Percentiles rank a stretch among this genome's conserved stretches.
Conservation (phyloP, 257 asterid species). For the Lycium barbarum region DNA sequence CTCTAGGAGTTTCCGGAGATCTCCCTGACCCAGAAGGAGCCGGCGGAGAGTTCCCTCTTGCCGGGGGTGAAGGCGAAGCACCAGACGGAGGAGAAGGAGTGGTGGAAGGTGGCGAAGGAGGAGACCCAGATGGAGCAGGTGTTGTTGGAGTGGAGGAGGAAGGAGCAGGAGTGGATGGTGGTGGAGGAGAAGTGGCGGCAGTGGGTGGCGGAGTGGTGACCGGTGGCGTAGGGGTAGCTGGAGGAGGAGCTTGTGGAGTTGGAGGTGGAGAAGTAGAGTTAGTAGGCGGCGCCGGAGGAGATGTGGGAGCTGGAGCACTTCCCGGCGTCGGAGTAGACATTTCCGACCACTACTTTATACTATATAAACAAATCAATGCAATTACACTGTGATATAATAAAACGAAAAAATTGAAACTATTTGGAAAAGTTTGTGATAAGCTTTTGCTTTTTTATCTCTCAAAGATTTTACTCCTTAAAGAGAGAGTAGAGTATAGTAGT, state of each 20-base stretch:
- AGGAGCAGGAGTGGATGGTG: slow-evolving; percentile 48
- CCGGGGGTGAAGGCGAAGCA: slow-evolving; percentile 40
- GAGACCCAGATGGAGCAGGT: slow-evolving; percentile 31
- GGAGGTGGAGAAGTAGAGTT: slow-evolving; percentile 53
- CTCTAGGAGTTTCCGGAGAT: slow-evolving; percentile 25
- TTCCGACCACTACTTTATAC: neutral
- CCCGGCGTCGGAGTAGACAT: slow-evolving; percentile 65
- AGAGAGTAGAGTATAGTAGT: neutral
- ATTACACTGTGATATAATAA: neutral
- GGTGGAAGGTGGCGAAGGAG: slow-evolving; percentile 38
- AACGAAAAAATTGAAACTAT: neutral
- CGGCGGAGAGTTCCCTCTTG: slow-evolving; percentile 41
- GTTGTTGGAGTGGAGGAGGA: slow-evolving; percentile 43
- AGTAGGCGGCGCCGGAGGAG: slow-evolving; percentile 45
- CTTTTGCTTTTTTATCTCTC: neutral
- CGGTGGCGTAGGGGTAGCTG: slow-evolving; percentile 49
- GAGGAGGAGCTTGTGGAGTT: slow-evolving; percentile 50
- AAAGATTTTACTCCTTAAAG: neutral
- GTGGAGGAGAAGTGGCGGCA: slow-evolving; percentile 37
- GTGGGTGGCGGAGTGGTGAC: slow-evolving; percentile 46
- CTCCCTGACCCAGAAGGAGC: slow-evolving; percentile 36
- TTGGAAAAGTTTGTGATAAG: neutral
- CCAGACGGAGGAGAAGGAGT: slow-evolving; percentile 41
- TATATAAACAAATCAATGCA: neutral
- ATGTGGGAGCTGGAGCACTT: slow-evolving; percentile 52